phyloP scores from a whole-genome alignment of 352 stramenopile genomes.

The Pythium coloratum region DNA sequence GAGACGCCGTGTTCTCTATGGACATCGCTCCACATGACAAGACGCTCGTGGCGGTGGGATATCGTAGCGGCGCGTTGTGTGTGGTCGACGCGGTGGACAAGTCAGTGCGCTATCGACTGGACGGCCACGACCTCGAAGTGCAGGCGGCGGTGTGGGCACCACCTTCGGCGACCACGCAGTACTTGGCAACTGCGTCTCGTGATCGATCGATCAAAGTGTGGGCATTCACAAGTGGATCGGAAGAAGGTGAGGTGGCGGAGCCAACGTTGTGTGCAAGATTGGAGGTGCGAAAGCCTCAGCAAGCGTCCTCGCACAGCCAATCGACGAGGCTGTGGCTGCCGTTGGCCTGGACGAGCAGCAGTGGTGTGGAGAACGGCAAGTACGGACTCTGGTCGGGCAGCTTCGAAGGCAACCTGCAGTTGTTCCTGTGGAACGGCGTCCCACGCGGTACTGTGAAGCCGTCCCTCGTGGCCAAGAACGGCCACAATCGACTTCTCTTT shows the following conservation, averaged over 20 bases:
- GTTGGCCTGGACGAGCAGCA: constrained; percentile 49
- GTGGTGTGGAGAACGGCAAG: background rate
- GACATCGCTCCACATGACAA: constrained; percentile 51
- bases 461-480: constrained; percentile 49
- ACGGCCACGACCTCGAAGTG: constrained; percentile 74
- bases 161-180: constrained; percentile 9
- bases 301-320: constrained; percentile 61
- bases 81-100: constrained; percentile 45
- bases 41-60: constrained; percentile 64
- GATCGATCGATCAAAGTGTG: constrained; percentile 77
- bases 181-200: constrained; percentile 64
- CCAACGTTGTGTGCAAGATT: constrained; percentile 23
- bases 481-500: constrained; percentile 67
- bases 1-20: constrained; percentile 60
- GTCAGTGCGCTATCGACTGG: constrained; percentile 40
- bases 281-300: constrained; percentile 61
- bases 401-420: constrained; percentile 62
- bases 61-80: constrained; percentile 64
- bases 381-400: constrained; percentile 67
- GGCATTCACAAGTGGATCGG: constrained; percentile 13
- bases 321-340: constrained; percentile 73
- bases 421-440: constrained; percentile 50
- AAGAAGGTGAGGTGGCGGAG: constrained; percentile 17
- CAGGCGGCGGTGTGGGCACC: constrained; percentile 52
- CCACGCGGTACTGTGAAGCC: constrained; percentile 33